Evolutionary conservation across 345 rosid species (phyloP).

Genomic region (Aurinia saxatilis): DNA sequence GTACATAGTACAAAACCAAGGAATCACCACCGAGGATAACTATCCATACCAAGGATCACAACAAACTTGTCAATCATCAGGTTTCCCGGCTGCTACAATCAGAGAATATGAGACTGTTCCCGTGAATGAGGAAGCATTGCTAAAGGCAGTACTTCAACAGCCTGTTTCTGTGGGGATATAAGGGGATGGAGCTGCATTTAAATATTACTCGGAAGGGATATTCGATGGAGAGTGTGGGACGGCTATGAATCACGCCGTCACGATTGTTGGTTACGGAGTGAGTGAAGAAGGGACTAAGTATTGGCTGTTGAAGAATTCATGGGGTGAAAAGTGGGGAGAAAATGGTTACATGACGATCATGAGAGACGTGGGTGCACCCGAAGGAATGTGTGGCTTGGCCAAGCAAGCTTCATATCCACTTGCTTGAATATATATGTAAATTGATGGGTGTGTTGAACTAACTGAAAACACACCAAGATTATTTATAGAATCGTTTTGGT

Average conservation of each 20-base stretch:
- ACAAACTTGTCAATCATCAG: slow-evolving; percentile 23
- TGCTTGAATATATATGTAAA: background rate
- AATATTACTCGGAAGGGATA: slow-evolving; percentile 30
- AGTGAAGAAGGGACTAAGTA: slow-evolving; percentile 25
- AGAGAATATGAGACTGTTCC: slow-evolving; percentile 19
- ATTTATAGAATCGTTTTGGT: no score
- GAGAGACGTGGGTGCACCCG: slow-evolving; percentile 24
- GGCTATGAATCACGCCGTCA: slow-evolving; percentile 37
- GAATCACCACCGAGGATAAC: slow-evolving; percentile 27
- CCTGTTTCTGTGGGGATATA: slow-evolving; percentile 42
- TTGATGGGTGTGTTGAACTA: background rate
- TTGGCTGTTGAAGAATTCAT: slow-evolving; percentile 54
- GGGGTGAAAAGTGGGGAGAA: slow-evolving; percentile 52
- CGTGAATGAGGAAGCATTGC: slow-evolving; percentile 2
- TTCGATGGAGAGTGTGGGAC: slow-evolving; percentile 30
- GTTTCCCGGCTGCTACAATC: slow-evolving; percentile 10
- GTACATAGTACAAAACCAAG: slow-evolving; percentile 28
- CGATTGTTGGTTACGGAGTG: slow-evolving; percentile 42
- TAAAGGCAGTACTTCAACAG: slow-evolving; percentile 23
- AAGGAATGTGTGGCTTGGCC: slow-evolving; percentile 47
- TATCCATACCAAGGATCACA: slow-evolving; percentile 31
- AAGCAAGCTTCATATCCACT: slow-evolving; percentile 36
- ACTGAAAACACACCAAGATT: no score
- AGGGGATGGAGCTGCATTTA: slow-evolving; percentile 22
- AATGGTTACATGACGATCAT: slow-evolving; percentile 42